phyloP scores from a whole-genome alignment of 352 stramenopile genomes.

The Globisporangium ultimum region DNA sequence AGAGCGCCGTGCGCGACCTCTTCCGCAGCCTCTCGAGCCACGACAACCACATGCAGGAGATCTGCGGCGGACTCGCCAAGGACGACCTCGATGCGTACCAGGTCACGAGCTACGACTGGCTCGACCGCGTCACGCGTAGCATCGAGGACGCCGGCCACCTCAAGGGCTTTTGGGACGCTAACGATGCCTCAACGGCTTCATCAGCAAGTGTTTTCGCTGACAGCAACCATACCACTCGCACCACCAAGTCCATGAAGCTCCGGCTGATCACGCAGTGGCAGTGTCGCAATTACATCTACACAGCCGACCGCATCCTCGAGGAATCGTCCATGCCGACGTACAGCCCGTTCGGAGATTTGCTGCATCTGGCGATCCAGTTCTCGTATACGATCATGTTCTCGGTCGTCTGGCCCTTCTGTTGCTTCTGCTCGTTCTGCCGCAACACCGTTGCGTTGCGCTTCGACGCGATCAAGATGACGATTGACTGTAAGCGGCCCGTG shows the following conservation, averaged over 20 bases:
- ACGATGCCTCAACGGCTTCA: background rate
- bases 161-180: constrained; percentile 29
- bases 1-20: constrained; percentile 28
- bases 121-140: constrained; percentile 43
- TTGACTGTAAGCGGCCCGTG: constrained; percentile 58
- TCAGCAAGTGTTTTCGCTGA: background rate
- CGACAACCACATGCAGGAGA: constrained; percentile 48
- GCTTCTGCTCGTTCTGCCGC: constrained; percentile 43
- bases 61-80: constrained; percentile 30
- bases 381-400: constrained; percentile 72
- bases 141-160: constrained; percentile 31
- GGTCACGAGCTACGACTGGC: constrained; percentile 52
- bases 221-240: background rate
- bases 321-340: constrained; percentile 63
- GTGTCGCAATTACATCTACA: constrained; percentile 59
- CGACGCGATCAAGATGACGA: constrained; percentile 61
- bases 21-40: constrained; percentile 42
- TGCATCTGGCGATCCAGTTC: constrained; percentile 67
- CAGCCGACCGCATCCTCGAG: constrained; percentile 46
- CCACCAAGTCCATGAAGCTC: constrained; percentile 19
- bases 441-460: constrained; percentile 53
- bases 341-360: constrained; percentile 43
- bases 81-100: constrained; percentile 49
- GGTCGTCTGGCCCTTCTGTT: constrained; percentile 64
- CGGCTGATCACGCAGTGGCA: constrained; percentile 52